Evolutionary conservation across 176 grass and related monocot species (phyloP).

Genomic region (Poa pratensis): DNA sequence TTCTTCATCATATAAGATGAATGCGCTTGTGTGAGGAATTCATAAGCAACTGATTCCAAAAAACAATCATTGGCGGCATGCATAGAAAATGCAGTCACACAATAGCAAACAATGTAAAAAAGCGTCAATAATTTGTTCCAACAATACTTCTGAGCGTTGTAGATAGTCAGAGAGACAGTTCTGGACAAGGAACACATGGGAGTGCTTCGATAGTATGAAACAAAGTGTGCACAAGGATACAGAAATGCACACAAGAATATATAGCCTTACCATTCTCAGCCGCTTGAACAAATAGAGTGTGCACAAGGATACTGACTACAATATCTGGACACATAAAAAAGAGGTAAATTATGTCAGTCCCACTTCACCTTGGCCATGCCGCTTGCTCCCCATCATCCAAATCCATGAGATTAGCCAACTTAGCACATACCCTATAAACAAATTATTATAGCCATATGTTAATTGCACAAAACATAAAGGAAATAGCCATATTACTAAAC

Average conservation of each 20-base stretch:
- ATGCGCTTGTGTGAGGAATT: constrained; percentile 95
- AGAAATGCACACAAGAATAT: neutral
- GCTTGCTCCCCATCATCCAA: too few relatives aligned
- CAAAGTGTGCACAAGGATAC: neutral
- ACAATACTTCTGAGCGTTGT: constrained; percentile 68
- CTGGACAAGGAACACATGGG: constrained; percentile 22
- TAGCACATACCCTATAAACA: too few relatives aligned
- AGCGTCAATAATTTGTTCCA: neutral
- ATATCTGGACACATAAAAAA: too few relatives aligned
- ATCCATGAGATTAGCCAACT: too few relatives aligned
- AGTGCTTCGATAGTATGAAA: constrained; percentile 60
- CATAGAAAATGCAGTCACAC: constrained; percentile 39
- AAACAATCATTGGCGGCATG: constrained; percentile 97
- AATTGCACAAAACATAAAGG: too few relatives aligned
- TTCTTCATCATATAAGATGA: constrained; percentile 97
- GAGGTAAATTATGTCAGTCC: too few relatives aligned
- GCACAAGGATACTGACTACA: too few relatives aligned
- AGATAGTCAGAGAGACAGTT: constrained; percentile 72
- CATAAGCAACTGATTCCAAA: constrained; percentile 86
- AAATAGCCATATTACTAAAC: too few relatives aligned
- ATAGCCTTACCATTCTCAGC: neutral
- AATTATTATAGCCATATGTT: too few relatives aligned
- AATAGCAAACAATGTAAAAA: constrained; percentile 33
- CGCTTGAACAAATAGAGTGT: too few relatives aligned
- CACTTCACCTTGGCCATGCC: too few relatives aligned